Base-by-base conservation (phyloP, 441 rosid genomes). In the Brassica hybrid region DNA sequence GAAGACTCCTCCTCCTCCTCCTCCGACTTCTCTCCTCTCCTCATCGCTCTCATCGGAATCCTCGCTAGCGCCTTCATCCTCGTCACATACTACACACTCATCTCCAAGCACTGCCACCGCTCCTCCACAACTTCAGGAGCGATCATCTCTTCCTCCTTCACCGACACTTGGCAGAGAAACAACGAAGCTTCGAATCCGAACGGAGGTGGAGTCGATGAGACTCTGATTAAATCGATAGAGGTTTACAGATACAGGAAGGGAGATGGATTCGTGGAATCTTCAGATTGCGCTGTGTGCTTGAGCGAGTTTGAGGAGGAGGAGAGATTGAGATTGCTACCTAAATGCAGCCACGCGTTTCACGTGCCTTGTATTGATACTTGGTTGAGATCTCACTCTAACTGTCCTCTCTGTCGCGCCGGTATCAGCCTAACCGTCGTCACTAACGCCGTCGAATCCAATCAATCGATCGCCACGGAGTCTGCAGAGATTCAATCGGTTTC, bases 261-360 rank as follows among this genome's bases (percentile, higher is more conserved):
- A n/a, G 92, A 88, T 21, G 90, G 90, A 2, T 83, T 86, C 7
- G 79, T 88, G 17, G 93, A 91, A 67, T 89, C 88, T 12, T 73
- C 86, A 0, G 93, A 89, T 64, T 93, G 94, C 66, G 87, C 94
- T 1, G 93, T 91, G 34, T 91, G 94, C 59, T 82, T 89, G 1
- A 81, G 86, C 72, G 97, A 93, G 34, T 93, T 93, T 38, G 78
- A 77, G 21, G 94, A 93, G 36, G 69, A 85, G 4, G 98, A 91
- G 81, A 87, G 80, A 68, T 57, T 88, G 38, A 75, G 94, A 67
- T 10, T 89, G 16, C 11, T 89, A 73, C 98, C 94, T 0, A 87
- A 88, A 41, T 91, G 98, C 69, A 86, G 69, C 74, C 98, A 93
- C 63, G 94, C 93, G 14, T 93, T 93, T 76, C 98, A 91, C 72